These are phyloP conservation scores for Phylloporus gajari DNA, from an alignment of 1,284 basidiomycete genomes.

Conservation along the genomic window DNA sequence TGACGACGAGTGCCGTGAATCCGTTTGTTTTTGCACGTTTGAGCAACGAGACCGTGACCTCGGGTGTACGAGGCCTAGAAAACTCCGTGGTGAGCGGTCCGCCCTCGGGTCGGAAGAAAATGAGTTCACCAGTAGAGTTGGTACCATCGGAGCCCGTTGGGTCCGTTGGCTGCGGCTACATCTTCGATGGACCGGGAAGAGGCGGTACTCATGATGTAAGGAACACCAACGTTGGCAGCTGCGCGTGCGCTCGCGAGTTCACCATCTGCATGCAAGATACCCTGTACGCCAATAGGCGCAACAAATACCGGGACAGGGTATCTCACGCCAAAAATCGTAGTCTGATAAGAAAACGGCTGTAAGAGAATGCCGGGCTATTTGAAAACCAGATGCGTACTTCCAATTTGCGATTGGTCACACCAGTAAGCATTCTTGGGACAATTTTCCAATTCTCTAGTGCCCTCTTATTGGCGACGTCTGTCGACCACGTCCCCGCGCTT, in stretches of 20 bases:
- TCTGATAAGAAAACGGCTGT: conserved; percentile 49
- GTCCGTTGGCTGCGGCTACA: conserved; percentile 72
- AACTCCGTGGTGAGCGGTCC: not conserved
- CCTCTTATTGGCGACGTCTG: conserved; percentile 53
- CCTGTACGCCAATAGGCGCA: conserved; percentile 81
- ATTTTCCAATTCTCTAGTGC: conserved; percentile 60
- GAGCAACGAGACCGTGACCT: conserved; percentile 67
- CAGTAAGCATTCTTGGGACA: conserved; percentile 48
- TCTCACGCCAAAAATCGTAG: conserved; percentile 75
- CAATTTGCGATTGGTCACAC: not conserved
- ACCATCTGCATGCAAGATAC: conserved; percentile 71
- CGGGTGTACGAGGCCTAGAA: not conserved
- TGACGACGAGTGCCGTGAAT: conserved; percentile 75
- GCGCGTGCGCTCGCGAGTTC: conserved; percentile 78
- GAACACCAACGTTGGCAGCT: conserved; percentile 69
- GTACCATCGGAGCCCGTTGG: conserved; percentile 72
- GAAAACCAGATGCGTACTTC: not conserved
- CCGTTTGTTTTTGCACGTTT: conserved; percentile 71
- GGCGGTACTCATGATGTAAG: conserved; percentile 79
- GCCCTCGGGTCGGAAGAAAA: not conserved
- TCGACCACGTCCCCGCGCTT: conserved; percentile 57
- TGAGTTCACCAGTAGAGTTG: conserved; percentile 77
- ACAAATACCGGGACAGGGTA: conserved; percentile 73
- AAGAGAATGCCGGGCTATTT: too few relatives aligned
- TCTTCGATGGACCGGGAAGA: conserved; percentile 77